Conservation (phyloP, 805 yeast genomes). For the Candida saitoana region DNA sequence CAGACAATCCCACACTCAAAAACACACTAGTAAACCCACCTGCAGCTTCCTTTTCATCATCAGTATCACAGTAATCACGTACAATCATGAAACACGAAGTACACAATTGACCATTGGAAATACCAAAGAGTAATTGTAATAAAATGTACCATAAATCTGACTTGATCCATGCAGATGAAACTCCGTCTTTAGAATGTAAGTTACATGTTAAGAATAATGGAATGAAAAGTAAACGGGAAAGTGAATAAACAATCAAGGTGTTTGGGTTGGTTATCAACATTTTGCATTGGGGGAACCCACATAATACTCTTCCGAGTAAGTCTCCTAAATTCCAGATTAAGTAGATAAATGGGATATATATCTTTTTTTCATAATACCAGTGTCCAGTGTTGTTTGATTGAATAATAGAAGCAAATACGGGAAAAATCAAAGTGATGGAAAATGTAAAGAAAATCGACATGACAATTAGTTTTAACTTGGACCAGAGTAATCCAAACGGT, state of each 20-base stretch:
- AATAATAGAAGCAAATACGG: constrained; percentile 80
- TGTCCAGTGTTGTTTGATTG: constrained; percentile 41
- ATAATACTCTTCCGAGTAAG: constrained; percentile 65
- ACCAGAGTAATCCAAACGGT: constrained; percentile 58
- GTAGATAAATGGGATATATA: constrained; percentile 70
- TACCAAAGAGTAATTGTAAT: constrained; percentile 75
- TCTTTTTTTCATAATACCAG: constrained; percentile 43
- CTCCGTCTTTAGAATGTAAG: constrained; percentile 30
- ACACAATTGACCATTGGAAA: constrained; percentile 82
- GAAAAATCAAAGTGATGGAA: constrained; percentile 71
- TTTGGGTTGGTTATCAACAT: constrained; percentile 38
- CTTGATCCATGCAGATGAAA: constrained; percentile 37
- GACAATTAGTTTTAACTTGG: constrained; percentile 60
- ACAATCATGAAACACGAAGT: constrained; percentile 79
- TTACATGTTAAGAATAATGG: constrained; percentile 74
- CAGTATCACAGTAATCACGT: constrained; percentile 53
- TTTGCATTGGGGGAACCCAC: constrained; percentile 48
- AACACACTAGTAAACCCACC: constrained; percentile 88
- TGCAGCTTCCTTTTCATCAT: constrained; percentile 80
- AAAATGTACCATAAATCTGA: constrained; percentile 66
- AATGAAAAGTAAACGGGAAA: constrained; percentile 54
- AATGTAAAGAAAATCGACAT: constrained; percentile 71
- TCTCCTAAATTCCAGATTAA: constrained; percentile 91
- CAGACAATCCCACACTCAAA: constrained; percentile 70
- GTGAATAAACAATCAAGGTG: constrained; percentile 50